phyloP scores from a whole-genome alignment of 2,329 filamentous ascomycete species.

The Exophiala xenobiotica region DNA sequence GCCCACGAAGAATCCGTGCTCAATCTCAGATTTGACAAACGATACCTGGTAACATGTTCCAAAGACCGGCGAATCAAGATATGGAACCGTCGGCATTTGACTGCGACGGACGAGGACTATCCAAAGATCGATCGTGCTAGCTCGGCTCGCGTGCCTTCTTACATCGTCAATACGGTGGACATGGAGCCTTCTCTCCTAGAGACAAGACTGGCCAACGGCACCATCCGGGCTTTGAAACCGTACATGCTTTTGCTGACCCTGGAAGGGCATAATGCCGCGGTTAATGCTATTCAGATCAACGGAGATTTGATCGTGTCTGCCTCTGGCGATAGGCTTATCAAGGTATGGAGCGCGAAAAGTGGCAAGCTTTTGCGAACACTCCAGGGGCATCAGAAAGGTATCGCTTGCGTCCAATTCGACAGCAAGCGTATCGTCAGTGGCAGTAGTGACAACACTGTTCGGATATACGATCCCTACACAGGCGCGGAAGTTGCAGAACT shows the following conservation, averaged over 20 bases:
- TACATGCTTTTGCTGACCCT: slow-evolving; percentile 77
- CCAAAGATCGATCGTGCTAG: slow-evolving; percentile 34
- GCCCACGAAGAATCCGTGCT: slow-evolving; percentile 90
- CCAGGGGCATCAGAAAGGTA: slow-evolving; percentile 87
- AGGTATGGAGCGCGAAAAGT: slow-evolving; percentile 87
- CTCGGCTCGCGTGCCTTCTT: slow-evolving; percentile 47
- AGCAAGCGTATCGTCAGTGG: slow-evolving; percentile 90
- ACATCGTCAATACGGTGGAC: slow-evolving; percentile 53
- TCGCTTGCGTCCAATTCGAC: slow-evolving; percentile 96
- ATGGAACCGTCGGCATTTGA: slow-evolving; percentile 77
- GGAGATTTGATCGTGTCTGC: slow-evolving; percentile 87
- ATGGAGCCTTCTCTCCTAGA: slow-evolving; percentile 45
- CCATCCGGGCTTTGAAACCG: slow-evolving; percentile 53
- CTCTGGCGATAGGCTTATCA: slow-evolving; percentile 89
- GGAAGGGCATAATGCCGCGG: slow-evolving; percentile 82
- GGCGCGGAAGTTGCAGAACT: slow-evolving; percentile 88
- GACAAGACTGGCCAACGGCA: slow-evolving; percentile 42
- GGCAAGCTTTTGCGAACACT: slow-evolving; percentile 75
- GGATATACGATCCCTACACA: slow-evolving; percentile 85
- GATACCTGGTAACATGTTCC: slow-evolving; percentile 91
- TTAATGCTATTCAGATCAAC: slow-evolving; percentile 92
- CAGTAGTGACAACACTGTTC: slow-evolving; percentile 92
- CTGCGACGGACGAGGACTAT: slow-evolving; percentile 46
- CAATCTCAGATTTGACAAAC: slow-evolving; percentile 87
- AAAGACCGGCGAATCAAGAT: slow-evolving; percentile 98